Evolutionary conservation across 1,284 basidiomycete genomes (phyloP).

Genomic region (Rhodotorula sp.): DNA sequence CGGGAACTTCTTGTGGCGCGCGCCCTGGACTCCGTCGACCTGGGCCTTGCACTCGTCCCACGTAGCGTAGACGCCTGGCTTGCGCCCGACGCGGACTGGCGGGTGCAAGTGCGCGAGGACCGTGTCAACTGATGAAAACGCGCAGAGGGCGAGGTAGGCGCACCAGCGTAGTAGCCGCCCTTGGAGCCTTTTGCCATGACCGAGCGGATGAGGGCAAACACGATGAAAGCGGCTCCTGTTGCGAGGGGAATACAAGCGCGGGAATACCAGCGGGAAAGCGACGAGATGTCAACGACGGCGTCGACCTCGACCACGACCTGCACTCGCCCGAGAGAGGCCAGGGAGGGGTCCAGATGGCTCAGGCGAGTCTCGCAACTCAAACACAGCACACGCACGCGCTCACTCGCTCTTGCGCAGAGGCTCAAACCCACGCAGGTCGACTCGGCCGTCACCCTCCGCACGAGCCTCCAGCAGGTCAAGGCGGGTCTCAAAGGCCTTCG

Average conservation of each 20-base stretch:
- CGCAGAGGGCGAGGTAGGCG: neutral
- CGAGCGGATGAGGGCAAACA: conserved; percentile 3
- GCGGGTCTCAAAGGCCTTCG: conserved; percentile 48
- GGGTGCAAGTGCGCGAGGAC: conserved; percentile 9
- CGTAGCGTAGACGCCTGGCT: conserved; percentile 44
- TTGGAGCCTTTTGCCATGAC: conserved; percentile 26
- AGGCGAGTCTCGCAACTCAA: neutral
- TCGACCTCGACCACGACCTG: neutral
- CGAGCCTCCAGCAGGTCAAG: conserved; percentile 56
- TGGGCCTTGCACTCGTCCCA: conserved; percentile 61
- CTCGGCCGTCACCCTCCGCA: conserved; percentile 41
- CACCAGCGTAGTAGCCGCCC: conserved; percentile 38
- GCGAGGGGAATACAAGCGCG: neutral
- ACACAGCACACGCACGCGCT: neutral
- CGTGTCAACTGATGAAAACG: neutral
- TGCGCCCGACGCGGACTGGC: conserved; percentile 45
- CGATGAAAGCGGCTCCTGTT: neutral
- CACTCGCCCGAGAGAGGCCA: no score
- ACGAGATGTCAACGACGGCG: conserved; percentile 4
- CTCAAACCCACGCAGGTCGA: neutral
- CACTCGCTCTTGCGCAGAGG: neutral
- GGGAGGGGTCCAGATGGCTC: conserved; percentile 8
- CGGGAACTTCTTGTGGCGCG: conserved; percentile 66
- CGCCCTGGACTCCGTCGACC: conserved; percentile 60
- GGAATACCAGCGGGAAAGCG: neutral